A percentile compares a stretch with the other conserved stretches of the same genome.
Evolutionary conservation across 1,139 yeast genomes (phyloP).

Genomic region (Hansenula sp.): DNA sequence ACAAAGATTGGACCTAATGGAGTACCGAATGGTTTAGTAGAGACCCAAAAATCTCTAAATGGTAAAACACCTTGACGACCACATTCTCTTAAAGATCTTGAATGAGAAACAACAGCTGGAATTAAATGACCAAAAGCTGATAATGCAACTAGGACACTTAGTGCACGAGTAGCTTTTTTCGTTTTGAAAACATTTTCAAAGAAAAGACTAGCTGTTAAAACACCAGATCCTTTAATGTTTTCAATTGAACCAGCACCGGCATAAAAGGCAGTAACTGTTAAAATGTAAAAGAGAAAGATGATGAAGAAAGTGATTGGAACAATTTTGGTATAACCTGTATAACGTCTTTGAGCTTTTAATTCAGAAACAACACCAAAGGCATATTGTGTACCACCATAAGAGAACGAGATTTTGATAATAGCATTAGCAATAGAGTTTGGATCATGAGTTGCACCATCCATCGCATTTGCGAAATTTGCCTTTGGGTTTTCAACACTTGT

Average conservation of each 20-base stretch:
- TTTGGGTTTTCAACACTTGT: constrained; percentile 32
- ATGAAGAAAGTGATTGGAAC: constrained; percentile 34
- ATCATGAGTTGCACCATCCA: constrained; percentile 37
- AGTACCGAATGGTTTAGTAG: constrained; percentile 39
- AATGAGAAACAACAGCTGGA: constrained; percentile 37
- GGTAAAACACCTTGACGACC: constrained; percentile 46
- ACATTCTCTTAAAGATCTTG: constrained; percentile 40
- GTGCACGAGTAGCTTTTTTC: constrained; percentile 30
- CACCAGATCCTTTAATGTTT: constrained; percentile 31
- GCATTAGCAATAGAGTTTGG: constrained; percentile 40
- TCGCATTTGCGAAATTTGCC: constrained; percentile 32
- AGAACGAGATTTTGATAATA: constrained; percentile 38
- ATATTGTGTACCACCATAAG: constrained; percentile 37
- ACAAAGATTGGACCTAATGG: constrained; percentile 36
- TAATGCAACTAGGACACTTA: constrained; percentile 36
- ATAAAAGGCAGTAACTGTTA: constrained; percentile 35
- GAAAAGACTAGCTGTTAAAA: constrained; percentile 31
- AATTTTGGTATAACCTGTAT: constrained; percentile 24
- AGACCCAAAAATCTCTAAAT: constrained; percentile 35
- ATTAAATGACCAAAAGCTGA: constrained; percentile 40
- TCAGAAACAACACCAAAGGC: constrained; percentile 39
- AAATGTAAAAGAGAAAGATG: constrained; percentile 33
- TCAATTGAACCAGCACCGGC: constrained; percentile 31
- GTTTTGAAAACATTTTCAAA: constrained; percentile 33
- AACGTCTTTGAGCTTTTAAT: constrained; percentile 6